Conservation (phyloP, 345 rosid genomes). For the Alliaria petiolata region DNA sequence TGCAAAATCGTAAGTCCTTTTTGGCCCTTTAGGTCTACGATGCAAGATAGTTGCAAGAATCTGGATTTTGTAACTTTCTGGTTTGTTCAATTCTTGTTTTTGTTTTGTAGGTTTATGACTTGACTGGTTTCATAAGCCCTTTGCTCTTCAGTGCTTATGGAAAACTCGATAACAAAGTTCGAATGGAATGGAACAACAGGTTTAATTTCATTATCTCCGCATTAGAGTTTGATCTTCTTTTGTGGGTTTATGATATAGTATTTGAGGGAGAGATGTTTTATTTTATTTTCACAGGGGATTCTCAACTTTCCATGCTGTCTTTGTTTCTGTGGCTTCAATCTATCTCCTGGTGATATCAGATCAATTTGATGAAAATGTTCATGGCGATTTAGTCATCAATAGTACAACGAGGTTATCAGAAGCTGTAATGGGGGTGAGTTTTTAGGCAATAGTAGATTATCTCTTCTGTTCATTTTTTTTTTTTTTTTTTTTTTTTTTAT, state of each 20-base stretch:
- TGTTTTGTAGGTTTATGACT: conserved; percentile 52
- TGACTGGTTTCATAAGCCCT: conserved; percentile 51
- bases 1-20: conserved; percentile 48
- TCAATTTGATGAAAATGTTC: conserved; percentile 52
- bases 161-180: conserved; percentile 46
- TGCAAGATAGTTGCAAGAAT: background rate
- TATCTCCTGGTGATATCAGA: conserved; percentile 58
- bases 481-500: no score
- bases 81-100: background rate
- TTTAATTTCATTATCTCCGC: conserved; percentile 15
- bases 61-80: background rate
- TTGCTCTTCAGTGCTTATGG: conserved; percentile 49
- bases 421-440: conserved; percentile 63
- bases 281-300: conserved; percentile 66
- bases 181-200: conserved; percentile 89
- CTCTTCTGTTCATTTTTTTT: background rate
- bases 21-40: background rate
- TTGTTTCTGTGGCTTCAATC: conserved; percentile 56
- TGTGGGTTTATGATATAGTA: background rate
- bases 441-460: background rate
- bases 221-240: background rate
- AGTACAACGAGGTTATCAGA: conserved; percentile 56
- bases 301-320: conserved; percentile 78
- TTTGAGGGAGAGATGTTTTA: background rate
- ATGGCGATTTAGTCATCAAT: conserved; percentile 45